Base-by-base conservation (phyloP, 306 rosid species). In the Medicago ruthenica region DNA sequence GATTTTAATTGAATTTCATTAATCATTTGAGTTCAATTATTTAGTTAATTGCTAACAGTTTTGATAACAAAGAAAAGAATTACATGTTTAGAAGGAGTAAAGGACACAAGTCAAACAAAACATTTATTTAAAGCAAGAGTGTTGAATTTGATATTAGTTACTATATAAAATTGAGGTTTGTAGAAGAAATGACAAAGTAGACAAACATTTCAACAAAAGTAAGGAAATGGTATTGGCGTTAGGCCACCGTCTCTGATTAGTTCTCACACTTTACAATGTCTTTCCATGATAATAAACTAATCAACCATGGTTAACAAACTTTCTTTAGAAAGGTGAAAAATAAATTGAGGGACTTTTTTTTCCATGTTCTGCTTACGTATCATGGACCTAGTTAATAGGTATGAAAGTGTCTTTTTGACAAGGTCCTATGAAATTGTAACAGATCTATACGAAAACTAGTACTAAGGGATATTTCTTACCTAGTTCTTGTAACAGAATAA, bases 321-420 rank as follows among this genome's bases (percentile, higher is more conserved):
- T 58, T 80, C n/a, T 75, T 34, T 21, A 47, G 44, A 57, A 17
- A 37, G 41, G 74, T 61, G 17, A 42, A 72, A 70, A 64, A 67
- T 11, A 9, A 18, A 58, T 22, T 53, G 9, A 64, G 17, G 20
- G 24, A 5, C 5, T 17, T 69, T 39, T 15, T 8, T 71, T 71
- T 73, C 77, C 71, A 82, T 59, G 60, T 34, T 78, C 24, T 86
- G 69, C 50, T 8, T 80, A 70, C 84, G 87, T 80, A 55, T 75
- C 15, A 73, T 75, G 80, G 88, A 83, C 81, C 86, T 62, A 70
- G 64, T 66, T 44, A 55, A 72, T 69, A 37, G 36, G 82, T 83
- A 80, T 83, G 83, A 85, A 79, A 67, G 78, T 54, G 85, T 73
- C 86, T 76, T 83, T 86, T 70, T 67, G 89, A 81, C 79, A 62